These are phyloP conservation scores for Alisma plantagoaquatica DNA, from an alignment of 106 monocot species.

Conservation along the genomic window DNA sequence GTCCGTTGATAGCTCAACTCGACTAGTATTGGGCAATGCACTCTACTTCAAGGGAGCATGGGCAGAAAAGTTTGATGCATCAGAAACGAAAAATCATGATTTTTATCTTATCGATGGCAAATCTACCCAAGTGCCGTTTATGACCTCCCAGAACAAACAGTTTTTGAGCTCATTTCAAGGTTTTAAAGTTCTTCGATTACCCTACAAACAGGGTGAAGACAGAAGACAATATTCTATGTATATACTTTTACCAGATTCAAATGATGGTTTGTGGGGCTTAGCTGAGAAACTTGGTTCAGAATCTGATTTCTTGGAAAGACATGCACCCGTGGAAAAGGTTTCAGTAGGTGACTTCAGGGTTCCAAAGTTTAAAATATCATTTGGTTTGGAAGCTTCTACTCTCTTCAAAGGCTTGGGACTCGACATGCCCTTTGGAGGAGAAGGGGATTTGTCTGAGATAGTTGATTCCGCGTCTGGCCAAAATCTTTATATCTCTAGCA, in stretches of 20 bases:
- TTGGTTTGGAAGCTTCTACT: constrained; percentile 54
- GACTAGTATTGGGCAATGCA: constrained; percentile 65
- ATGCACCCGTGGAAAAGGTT: constrained; percentile 28
- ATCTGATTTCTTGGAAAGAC: constrained; percentile 26
- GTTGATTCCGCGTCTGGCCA: constrained; percentile 24
- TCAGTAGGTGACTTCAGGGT: constrained; percentile 42
- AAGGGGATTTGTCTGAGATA: constrained; percentile 37
- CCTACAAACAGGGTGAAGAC: constrained; percentile 53
- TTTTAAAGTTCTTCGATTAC: constrained; percentile 60
- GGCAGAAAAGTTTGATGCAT: constrained; percentile 50
- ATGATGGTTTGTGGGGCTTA: constrained; percentile 40
- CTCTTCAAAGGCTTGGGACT: constrained; percentile 42
- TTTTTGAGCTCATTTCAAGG: constrained; percentile 31
- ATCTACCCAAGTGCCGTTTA: constrained; percentile 36
- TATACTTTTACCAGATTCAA: constrained; percentile 51
- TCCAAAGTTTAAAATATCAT: constrained; percentile 70
- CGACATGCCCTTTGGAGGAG: constrained; percentile 23
- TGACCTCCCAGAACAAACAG: constrained; percentile 36
- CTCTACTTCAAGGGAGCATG: constrained; percentile 84
- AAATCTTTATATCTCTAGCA: constrained; percentile 28
- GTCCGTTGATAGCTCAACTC: constrained; percentile 41
- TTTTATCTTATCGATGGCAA: constrained; percentile 46
- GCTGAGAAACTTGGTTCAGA: constrained; percentile 42
- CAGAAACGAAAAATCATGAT: constrained; percentile 29
- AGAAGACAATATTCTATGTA: constrained; percentile 74